These are phyloP conservation scores for Mycena vulgaris DNA, from an alignment of 768 basidiomycete genomes.

Conservation along the genomic window DNA sequence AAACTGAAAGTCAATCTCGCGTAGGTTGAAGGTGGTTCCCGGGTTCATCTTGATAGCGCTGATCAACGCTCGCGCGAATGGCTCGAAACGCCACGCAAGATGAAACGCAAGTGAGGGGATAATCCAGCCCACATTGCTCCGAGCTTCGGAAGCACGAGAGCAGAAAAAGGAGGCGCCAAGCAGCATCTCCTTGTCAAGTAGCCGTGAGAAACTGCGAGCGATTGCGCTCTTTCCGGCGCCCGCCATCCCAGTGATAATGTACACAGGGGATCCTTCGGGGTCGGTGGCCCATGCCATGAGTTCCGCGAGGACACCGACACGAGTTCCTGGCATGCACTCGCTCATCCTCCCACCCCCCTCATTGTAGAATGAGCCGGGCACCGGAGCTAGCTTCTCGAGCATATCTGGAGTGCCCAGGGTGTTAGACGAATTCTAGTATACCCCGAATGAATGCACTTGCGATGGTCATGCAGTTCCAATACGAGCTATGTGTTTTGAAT, in stretches of 20 bases:
- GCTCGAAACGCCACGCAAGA: background rate
- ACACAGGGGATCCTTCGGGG: background rate
- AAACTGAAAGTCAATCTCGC: background rate
- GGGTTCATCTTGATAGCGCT: background rate
- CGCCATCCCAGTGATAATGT: background rate
- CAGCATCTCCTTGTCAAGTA: background rate
- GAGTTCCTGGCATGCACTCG: conserved; percentile 1
- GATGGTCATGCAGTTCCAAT: too few relatives aligned
- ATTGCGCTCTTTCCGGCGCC: too few relatives aligned
- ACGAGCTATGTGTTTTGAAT: background rate
- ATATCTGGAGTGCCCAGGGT: background rate
- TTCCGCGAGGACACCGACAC: background rate
- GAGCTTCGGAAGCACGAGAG: background rate
- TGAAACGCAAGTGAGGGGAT: background rate
- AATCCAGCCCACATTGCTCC: background rate
- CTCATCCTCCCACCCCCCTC: too few relatives aligned
- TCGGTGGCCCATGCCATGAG: conserved; percentile 2
- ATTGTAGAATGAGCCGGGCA: too few relatives aligned
- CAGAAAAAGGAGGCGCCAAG: background rate
- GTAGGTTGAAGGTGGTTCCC: background rate
- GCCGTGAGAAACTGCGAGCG: background rate
- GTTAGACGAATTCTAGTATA: background rate
- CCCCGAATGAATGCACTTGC: background rate
- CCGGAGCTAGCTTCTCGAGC: background rate
- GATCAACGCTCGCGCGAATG: background rate